Evolutionary conservation across 345 rosid species (phyloP).

Genomic region (Anastatica hierochuntica): DNA sequence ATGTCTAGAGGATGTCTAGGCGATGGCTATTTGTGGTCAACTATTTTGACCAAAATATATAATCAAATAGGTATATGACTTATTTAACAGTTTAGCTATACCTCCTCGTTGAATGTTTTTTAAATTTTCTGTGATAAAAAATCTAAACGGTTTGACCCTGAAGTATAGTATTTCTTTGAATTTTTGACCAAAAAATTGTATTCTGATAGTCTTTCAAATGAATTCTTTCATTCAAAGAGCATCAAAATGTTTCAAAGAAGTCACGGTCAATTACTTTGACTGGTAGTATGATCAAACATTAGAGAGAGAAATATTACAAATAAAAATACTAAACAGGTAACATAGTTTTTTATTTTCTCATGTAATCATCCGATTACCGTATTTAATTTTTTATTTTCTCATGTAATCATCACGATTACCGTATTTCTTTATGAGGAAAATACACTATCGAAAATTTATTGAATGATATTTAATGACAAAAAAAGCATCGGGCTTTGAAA

Average conservation of each 20-base stretch:
- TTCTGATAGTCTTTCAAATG: background rate
- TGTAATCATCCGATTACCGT: too few relatives aligned
- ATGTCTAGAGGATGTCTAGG: too few relatives aligned
- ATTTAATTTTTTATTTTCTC: too few relatives aligned
- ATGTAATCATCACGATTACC: too few relatives aligned
- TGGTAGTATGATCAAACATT: background rate
- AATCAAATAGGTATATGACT: background rate
- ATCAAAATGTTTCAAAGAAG: background rate
- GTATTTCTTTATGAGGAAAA: too few relatives aligned
- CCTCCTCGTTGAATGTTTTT: background rate
- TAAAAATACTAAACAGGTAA: background rate
- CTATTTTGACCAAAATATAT: background rate
- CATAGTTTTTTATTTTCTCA: background rate
- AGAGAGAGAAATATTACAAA: background rate
- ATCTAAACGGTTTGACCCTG: background rate
- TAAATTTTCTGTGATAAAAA: background rate
- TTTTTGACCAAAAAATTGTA: background rate
- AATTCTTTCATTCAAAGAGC: background rate
- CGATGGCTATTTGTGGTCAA: too few relatives aligned
- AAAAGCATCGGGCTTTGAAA: too few relatives aligned
- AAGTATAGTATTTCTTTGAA: background rate
- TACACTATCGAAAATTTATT: too few relatives aligned
- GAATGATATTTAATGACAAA: too few relatives aligned
- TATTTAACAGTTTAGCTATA: background rate
- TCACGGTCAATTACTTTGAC: background rate